These are phyloP conservation scores for Yarrowia osloensis DNA, from an alignment of 805 yeast species.

Conservation along the genomic window DNA sequence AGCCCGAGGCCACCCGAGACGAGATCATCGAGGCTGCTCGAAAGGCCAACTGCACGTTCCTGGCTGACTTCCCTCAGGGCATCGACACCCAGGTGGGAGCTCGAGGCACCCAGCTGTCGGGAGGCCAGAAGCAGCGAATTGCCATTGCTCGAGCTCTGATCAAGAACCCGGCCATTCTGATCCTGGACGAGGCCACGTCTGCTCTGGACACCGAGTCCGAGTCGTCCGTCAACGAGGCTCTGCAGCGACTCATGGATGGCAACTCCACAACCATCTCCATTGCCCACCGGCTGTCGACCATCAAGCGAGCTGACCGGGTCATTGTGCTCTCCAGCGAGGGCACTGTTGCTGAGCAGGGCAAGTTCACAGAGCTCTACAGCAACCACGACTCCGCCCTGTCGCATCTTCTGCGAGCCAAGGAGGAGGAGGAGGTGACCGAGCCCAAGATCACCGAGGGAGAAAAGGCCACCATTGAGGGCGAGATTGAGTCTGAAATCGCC, in stretches of 20 bases:
- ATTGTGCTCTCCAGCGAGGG: conserved; percentile 78
- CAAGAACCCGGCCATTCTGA: conserved; percentile 73
- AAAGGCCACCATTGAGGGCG: conserved; percentile 39
- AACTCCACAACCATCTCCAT: conserved; percentile 76
- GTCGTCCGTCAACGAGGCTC: conserved; percentile 74
- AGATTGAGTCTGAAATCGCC: conserved; percentile 41
- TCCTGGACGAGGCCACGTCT: conserved; percentile 92
- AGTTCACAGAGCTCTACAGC: conserved; percentile 54
- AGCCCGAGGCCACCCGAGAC: conserved; percentile 57
- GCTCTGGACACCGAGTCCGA: conserved; percentile 90
- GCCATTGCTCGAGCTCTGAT: conserved; percentile 88
- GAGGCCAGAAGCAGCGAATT: conserved; percentile 93
- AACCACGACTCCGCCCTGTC: conserved; percentile 52
- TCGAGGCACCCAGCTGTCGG: conserved; percentile 84
- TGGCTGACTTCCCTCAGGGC: conserved; percentile 76
- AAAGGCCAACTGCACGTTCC: conserved; percentile 76
- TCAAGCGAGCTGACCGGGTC: conserved; percentile 75
- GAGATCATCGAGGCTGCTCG: conserved; percentile 63
- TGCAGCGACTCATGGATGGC: conserved; percentile 55
- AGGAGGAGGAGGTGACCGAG: conserved; percentile 31
- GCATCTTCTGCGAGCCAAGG: conserved; percentile 35
- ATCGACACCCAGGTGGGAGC: conserved; percentile 83
- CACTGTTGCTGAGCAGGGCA: conserved; percentile 70
- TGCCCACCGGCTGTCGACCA: conserved; percentile 89
- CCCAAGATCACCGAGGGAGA: conserved; percentile 20